Base-by-base conservation (phyloP, 352 stramenopile genomes). In the Pythium myriotylum region DNA sequence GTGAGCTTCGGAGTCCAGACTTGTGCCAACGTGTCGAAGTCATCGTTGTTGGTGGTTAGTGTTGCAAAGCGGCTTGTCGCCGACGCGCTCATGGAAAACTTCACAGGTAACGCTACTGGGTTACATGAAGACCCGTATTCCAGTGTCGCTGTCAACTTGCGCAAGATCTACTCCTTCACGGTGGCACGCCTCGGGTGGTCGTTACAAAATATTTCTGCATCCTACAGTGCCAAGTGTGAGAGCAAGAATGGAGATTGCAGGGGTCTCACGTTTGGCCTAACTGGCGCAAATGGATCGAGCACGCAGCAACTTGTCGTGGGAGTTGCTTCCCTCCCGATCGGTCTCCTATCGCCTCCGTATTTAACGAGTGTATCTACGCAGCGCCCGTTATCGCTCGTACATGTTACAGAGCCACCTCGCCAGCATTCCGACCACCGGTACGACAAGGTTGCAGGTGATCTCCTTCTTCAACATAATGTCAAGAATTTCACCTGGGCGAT, bases 81-180 rank as follows among this genome's bases (percentile, higher is more conserved):
- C 17, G 55, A 62, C 20, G 14, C 43, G 32, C 45, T 54, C 17
- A 6, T 49, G 0, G 17, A 62, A 17, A 41, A 62, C 10, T 20
- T n/a, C 20, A 33, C 16, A 1, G 3, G 22, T 16, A 40, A 40
- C 32, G n/a, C 14, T 0, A 10, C 8, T 5, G 29, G 29, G 29
- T 35, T 35, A 10, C 10, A 10, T 35, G 5, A 5, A 5, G 29
- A 35, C 5, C 5, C 5, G 22, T 41, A 32, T 9, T 16, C 53
- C 24, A 17, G 20, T 16, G 45, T 49, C 13, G 43, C 39, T 16
- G 40, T n/a, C 0, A 68, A 68, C 26, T 23, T 65, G 13, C 50
- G 55, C 37, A 69, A 67, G 35, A 54, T 69, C 4, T 63, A 63
- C 19, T 59, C 60, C 4, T 12, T 69, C 42, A 73, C 66, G 20